These are phyloP conservation scores for Cnidoscolus chayamansa DNA, from an alignment of 441 rosid species.

Conservation along the genomic window DNA sequence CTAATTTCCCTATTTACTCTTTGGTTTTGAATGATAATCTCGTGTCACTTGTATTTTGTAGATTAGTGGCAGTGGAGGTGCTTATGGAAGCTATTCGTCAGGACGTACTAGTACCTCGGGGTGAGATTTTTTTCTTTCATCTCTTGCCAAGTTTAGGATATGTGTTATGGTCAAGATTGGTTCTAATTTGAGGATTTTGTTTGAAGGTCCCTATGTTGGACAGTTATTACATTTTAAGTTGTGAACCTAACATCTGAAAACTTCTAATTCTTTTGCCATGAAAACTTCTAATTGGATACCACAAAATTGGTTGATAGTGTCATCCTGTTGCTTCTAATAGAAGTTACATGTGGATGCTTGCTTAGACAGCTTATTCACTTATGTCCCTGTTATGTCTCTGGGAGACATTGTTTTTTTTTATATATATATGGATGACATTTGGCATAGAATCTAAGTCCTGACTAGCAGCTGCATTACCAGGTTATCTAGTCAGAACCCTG, in stretches of 20 bases:
- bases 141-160: neutral
- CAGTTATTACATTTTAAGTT: too few species aligned
- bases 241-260: neutral
- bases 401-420: constrained; percentile 14
- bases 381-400: neutral
- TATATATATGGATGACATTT: constrained; percentile 8
- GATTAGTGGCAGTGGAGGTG: constrained; percentile 65
- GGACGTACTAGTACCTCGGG: constrained; percentile 74
- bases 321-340: too few species aligned
- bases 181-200: too few species aligned
- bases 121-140: constrained; percentile 40
- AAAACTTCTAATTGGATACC: neutral
- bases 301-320: too few species aligned
- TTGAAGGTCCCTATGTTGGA: too few species aligned
- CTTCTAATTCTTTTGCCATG: neutral
- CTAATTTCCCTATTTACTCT: too few species aligned
- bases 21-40: constrained; percentile 7
- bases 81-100: constrained; percentile 79
- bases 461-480: constrained; percentile 58
- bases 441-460: constrained; percentile 27
- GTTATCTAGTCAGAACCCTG: constrained; percentile 76
- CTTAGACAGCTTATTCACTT: constrained; percentile 1
- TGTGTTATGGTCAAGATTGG: neutral
- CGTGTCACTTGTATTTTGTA: constrained; percentile 27
- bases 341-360: too few species aligned